A percentile compares a stretch with the other conserved stretches of the same genome.
These are phyloP conservation scores for Heliamphora pulchella DNA, from an alignment of 179 eudicot species.

Conservation along the genomic window DNA sequence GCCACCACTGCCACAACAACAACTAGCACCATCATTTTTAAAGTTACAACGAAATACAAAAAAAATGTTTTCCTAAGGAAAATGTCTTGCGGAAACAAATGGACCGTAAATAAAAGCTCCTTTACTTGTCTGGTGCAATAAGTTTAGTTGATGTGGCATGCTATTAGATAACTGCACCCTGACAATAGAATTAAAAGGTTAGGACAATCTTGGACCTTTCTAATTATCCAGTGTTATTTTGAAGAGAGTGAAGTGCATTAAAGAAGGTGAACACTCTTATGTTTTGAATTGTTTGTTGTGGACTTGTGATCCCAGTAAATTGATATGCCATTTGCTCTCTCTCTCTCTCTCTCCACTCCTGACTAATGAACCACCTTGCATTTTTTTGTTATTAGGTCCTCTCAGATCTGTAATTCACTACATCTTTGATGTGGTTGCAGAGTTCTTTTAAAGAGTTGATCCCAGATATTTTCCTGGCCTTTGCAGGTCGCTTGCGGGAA, in stretches of 20 bases:
- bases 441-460: not conserved
- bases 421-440: not conserved
- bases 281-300: not conserved
- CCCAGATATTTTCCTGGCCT: slow-evolving; percentile 4
- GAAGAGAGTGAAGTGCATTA: not conserved
- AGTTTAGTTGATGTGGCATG: not conserved
- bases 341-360: not conserved
- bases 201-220: not conserved
- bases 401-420: no score
- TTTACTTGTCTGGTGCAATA: not conserved
- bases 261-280: not conserved
- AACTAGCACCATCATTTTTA: no score
- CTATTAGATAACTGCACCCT: not conserved
- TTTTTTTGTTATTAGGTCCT: not conserved
- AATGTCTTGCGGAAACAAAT: no score
- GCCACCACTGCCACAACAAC: no score
- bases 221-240: not conserved
- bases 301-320: not conserved
- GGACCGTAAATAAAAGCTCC: not conserved
- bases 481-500: slow-evolving; percentile 78
- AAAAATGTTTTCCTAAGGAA: no score
- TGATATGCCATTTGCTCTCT: not conserved
- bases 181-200: not conserved
- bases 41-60: no score
- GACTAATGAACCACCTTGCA: not conserved